Evolutionary conservation across 2,329 filamentous ascomycete species (phyloP), one percentile per base, ranked within the genome.

Genomic region (Botrytis byssoidea): DNA sequence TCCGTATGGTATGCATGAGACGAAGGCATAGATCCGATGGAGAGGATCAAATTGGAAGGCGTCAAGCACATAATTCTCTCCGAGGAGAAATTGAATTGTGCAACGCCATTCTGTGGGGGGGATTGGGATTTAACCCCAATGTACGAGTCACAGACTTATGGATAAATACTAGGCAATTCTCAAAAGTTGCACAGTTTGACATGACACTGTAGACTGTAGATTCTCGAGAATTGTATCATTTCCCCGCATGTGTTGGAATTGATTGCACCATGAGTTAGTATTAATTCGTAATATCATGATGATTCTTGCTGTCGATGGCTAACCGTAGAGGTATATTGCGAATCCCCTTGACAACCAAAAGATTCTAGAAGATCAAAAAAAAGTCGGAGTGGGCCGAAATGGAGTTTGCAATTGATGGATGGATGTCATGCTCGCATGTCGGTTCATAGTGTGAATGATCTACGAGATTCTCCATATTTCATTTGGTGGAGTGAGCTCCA

Each of bases 401-500:
- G 20, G 35, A 32, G 22, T 22, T 55, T 9, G 35, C 35, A 42
- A n/a, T 48, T 40, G 35, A 61, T n/a, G 22, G 60, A 42, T 32
- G 32, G 32, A 60, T 63, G 60, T 29, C 8, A 63, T 63, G 10
- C 32, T 67, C 32, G 22, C 32, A 35, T 35, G 16, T 66, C 20
- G 42, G 8, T 22, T 48, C 20, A 42, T 46, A 64, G 9, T 25
- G 14, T 29, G 40, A n/a, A 48, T 71, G 60, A 71, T 66, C 59
- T 35, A 55, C 60, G 8, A 55, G 16, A 32, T 66, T 44, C 70
- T 71, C 60, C 60, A 71, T 71, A 66, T 71, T 71, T 66, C 46
- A 67, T 67, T 37, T 29, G 29, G 66, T 66, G 70, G 70, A 44
- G 70, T 71, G 70, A 66, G 60, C 46, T 71, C 37, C 25, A 59